Percentiles rank a stretch among this genome's conserved stretches.
Evolutionary conservation across 2,329 filamentous ascomycete species (phyloP).

Genomic region (Calonectria crousiana): DNA sequence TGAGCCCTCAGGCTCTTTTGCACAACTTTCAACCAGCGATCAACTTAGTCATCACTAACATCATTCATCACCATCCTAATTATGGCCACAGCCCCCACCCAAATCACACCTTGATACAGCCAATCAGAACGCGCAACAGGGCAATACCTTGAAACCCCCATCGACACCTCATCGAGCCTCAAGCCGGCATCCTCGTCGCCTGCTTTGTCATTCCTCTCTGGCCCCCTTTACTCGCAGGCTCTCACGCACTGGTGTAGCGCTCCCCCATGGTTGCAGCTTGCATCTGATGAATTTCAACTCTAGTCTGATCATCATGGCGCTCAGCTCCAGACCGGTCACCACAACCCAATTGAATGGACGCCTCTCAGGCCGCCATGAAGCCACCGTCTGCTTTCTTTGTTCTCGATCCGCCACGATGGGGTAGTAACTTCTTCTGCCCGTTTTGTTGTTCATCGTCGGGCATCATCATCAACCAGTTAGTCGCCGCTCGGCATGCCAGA

Average conservation of each 20-base stretch:
- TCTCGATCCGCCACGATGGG: not conserved
- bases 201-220: constrained; percentile 1
- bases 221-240: constrained; percentile 4
- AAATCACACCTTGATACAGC: not conserved
- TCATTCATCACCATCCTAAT: constrained; percentile 24
- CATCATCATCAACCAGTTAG: not conserved
- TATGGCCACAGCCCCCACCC: not conserved
- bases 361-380: constrained; percentile 30
- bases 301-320: constrained; percentile 19
- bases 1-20: not conserved
- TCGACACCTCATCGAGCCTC: constrained; percentile 39
- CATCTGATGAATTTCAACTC: constrained; percentile 3
- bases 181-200: constrained; percentile 29
- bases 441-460: not conserved
- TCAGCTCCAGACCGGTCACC: constrained; percentile 10
- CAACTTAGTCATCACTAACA: constrained; percentile 20
- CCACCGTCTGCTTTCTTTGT: constrained; percentile 3
- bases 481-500: not conserved
- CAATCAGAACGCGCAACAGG: constrained; percentile 21
- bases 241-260: not conserved
- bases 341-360: constrained; percentile 33
- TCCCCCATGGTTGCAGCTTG: not conserved
- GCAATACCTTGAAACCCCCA: constrained; percentile 33
- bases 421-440: not conserved
- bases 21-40: not conserved